These are phyloP conservation scores for Clohesyomyces aquaticus DNA, from an alignment of 495 filamentous ascomycete genomes.

Conservation along the genomic window DNA sequence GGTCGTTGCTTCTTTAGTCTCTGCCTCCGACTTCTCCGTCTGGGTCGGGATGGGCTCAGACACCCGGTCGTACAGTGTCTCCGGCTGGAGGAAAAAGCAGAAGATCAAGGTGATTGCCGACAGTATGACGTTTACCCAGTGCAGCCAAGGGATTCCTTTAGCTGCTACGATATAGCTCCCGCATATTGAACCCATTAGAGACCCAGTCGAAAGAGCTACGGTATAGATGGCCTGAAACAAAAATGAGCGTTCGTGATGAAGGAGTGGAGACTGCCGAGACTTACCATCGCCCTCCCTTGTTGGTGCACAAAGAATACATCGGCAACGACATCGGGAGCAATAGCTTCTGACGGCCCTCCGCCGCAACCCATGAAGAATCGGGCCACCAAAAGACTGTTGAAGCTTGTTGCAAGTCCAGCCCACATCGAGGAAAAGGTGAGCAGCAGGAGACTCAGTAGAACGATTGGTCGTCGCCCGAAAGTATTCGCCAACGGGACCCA, in stretches of 20 bases:
- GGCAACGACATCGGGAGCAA: constrained; percentile 42
- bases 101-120: constrained; percentile 39
- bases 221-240: constrained; percentile 42
- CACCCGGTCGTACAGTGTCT: constrained; percentile 40
- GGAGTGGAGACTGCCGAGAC: too few relatives aligned
- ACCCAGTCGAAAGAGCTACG: constrained; percentile 37
- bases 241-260: too few relatives aligned
- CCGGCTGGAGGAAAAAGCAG: constrained; percentile 39
- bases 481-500: constrained; percentile 44
- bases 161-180: constrained; percentile 40
- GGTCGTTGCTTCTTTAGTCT: too few relatives aligned
- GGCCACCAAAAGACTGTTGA: constrained; percentile 42
- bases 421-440: constrained; percentile 38
- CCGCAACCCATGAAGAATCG: constrained; percentile 39
- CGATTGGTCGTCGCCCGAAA: constrained; percentile 40
- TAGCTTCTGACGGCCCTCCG: constrained; percentile 40
- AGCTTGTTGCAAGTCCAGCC: constrained; percentile 37
- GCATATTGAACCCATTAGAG: constrained; percentile 32
- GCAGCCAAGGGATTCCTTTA: constrained; percentile 37
- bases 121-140: constrained; percentile 41
- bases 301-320: constrained; percentile 45
- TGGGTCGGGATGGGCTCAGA: not conserved
- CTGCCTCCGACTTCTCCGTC: not conserved
- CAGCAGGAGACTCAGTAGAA: constrained; percentile 34
- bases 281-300: constrained; percentile 41